Base-by-base conservation (phyloP, 139 green algal genomes). In the Chlamydomonas incerta region DNA sequence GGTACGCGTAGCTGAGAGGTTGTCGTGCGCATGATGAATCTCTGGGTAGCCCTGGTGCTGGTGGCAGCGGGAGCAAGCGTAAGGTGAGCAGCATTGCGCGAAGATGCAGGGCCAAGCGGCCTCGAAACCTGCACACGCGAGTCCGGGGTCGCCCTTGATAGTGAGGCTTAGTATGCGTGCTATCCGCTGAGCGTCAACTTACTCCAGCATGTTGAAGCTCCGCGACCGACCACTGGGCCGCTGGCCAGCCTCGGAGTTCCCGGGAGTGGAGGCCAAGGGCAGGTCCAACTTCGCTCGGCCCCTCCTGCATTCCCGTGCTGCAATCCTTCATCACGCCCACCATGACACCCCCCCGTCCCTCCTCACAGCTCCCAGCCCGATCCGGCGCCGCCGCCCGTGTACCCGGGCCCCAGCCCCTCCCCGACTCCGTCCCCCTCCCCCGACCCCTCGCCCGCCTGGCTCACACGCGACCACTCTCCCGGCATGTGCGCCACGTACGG, bases 401-500 rank as follows among this genome's bases (percentile, higher is more conserved):
- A 31, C 67, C 11, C 15, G 52, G 66, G 50, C n/a, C 57, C 17
- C 47, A 13, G 3, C 47, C 21, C 35, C 50, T 3, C 60, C 80
- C 52, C 28, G 34, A 2, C n/a, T n/a, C 2, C 28, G 14, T 11
- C 60, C 35, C 26, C 26, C 37, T n/a, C 37, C 17, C 60, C 37
- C 41, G 50, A 37, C n/a, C 81, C 80, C 0, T 3, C 33, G 5
- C 2, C 69, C 35, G 71, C 87, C 20, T 95, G 92, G 92, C 82
- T 62, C 31, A 96, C 93, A 0, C 34, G 71, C 1, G 80, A 85
- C 21, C 93, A 96, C 47, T 55, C 72, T 29, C 82, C 87, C 3
- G 93, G 93, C 18, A 79, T 76, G n/a, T 97, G 94, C 80, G 92
- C 94, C 13, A 93, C 94, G 86, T 88, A 90, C 33, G 94, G 91